Percentiles rank a stretch among this genome's conserved stretches.
Evolutionary conservation across 345 rosid species (phyloP).

Genomic region (Hibiscus mutabilis): DNA sequence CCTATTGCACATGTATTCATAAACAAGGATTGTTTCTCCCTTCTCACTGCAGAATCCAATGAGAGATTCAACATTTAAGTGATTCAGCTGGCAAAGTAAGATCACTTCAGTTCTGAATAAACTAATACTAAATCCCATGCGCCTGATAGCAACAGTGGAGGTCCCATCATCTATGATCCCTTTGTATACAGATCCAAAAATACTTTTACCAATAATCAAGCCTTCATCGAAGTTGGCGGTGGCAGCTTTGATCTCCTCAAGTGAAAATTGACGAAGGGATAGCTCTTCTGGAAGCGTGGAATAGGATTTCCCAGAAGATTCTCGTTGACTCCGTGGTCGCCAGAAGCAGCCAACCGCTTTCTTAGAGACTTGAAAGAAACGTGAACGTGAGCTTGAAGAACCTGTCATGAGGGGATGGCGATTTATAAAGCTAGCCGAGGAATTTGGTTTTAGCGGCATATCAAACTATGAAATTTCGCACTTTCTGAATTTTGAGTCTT

Average conservation of each 20-base stretch:
- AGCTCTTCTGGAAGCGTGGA: not conserved
- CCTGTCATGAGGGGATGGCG: not conserved
- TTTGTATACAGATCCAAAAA: not conserved
- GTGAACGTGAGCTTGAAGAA: not conserved
- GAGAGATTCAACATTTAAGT: not conserved
- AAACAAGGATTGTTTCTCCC: conserved; percentile 1
- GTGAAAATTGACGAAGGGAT: not conserved
- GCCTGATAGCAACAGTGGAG: not conserved
- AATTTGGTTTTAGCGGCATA: too few relatives aligned
- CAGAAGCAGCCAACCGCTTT: not conserved
- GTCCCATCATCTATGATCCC: not conserved
- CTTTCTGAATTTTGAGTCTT: too few relatives aligned
- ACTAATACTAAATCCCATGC: not conserved
- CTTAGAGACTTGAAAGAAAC: not conserved
- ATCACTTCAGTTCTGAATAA: not conserved
- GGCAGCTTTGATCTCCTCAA: not conserved
- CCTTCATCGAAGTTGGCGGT: not conserved
- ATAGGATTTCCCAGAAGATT: too few relatives aligned
- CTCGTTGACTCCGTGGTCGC: not conserved
- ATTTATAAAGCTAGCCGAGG: too few relatives aligned
- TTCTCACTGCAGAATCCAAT: not conserved
- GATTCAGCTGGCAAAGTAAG: not conserved
- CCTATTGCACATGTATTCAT: not conserved
- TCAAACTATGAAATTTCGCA: too few relatives aligned
- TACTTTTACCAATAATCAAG: not conserved